Evolutionary conservation across 176 grass and related monocot species (phyloP).

Genomic region (Elaeis guineensis): DNA sequence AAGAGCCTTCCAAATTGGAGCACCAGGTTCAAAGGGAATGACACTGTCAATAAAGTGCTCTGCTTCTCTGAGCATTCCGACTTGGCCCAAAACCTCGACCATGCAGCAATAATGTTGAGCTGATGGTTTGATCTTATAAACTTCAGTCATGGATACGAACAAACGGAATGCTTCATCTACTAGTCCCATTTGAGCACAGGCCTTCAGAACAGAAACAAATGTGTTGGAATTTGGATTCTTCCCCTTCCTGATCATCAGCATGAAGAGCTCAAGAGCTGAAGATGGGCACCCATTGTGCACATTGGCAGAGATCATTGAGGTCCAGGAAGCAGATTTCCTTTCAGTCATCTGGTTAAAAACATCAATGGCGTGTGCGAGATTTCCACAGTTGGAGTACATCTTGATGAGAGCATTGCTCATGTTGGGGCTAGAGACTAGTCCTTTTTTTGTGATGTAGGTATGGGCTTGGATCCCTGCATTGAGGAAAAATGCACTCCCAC

Average conservation of each 20-base stretch:
- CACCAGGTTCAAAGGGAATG: conserved; percentile 31
- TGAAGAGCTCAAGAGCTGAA: conserved; percentile 37
- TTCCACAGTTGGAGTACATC: conserved; percentile 57
- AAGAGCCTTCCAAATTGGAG: conserved; percentile 37
- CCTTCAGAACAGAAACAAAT: conserved; percentile 43
- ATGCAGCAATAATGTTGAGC: conserved; percentile 38
- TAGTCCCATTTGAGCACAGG: conserved; percentile 43
- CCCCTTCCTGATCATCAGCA: conserved; percentile 37
- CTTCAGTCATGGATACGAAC: conserved; percentile 45
- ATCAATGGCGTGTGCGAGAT: conserved; percentile 35
- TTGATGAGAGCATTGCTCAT: conserved; percentile 39
- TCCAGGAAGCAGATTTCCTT: conserved; percentile 53
- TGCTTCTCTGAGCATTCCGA: conserved; percentile 68
- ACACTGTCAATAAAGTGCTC: conserved; percentile 56
- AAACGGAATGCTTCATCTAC: conserved; percentile 46
- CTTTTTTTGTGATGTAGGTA: conserved; percentile 42
- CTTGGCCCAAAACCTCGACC: conserved; percentile 39
- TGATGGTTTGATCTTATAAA: conserved; percentile 44
- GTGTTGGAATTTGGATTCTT: conserved; percentile 31
- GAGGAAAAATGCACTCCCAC: conserved; percentile 22
- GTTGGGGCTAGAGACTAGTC: conserved; percentile 26
- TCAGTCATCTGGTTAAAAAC: conserved; percentile 37
- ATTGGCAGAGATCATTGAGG: conserved; percentile 40
- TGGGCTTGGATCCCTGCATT: conserved; percentile 44
- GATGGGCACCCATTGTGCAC: conserved; percentile 37